phyloP scores from a whole-genome alignment of 2,329 filamentous ascomycete species.

The Polychaeton citri region DNA sequence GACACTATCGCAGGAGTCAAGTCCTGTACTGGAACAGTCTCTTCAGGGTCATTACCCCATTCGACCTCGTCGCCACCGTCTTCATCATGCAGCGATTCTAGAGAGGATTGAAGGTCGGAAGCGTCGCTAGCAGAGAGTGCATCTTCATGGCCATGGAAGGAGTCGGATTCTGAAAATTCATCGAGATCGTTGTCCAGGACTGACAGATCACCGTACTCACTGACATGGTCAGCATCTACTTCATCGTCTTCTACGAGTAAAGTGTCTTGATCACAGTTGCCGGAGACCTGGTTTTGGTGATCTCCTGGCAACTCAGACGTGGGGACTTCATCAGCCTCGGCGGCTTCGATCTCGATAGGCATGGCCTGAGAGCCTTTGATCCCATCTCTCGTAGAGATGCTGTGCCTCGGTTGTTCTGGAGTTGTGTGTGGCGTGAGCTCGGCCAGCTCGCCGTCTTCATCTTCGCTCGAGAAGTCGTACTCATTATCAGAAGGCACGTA shows the following conservation, averaged over 20 bases:
- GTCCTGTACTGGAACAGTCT: background rate
- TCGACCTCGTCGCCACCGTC: background rate
- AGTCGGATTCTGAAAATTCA: too few relatives aligned
- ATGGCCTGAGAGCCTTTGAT: background rate
- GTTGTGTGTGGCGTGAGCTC: background rate
- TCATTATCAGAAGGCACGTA: constrained; percentile 9
- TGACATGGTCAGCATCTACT: too few relatives aligned
- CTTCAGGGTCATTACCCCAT: too few relatives aligned
- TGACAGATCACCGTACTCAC: too few relatives aligned
- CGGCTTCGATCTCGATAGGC: background rate
- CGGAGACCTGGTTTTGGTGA: too few relatives aligned
- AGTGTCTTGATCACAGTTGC: too few relatives aligned
- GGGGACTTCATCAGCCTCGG: background rate
- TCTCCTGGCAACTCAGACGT: too few relatives aligned
- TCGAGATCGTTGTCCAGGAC: too few relatives aligned
- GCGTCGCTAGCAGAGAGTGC: background rate
- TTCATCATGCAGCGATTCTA: background rate
- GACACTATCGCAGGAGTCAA: background rate
- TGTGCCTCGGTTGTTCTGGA: background rate
- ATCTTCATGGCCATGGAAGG: background rate
- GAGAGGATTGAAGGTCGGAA: too few relatives aligned
- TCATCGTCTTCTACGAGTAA: too few relatives aligned
- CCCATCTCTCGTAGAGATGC: too few relatives aligned
- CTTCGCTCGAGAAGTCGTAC: constrained; percentile 7
- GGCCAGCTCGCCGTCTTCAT: background rate